These are phyloP conservation scores for Ustulina deusta DNA, from an alignment of 2,329 filamentous ascomycete species.

Conservation along the genomic window DNA sequence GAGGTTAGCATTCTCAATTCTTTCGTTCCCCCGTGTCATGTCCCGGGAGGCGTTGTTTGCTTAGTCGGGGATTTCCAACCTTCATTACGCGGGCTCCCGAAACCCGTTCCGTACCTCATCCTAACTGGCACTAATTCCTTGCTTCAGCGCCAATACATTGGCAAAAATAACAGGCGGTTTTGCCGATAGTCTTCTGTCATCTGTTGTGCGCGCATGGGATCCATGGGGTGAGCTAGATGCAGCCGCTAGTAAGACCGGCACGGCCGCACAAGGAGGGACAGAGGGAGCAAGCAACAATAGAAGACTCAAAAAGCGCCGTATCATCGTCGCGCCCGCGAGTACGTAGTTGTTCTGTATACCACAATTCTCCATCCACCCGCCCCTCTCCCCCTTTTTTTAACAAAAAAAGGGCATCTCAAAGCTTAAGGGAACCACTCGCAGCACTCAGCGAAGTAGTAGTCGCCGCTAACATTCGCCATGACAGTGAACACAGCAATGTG, in stretches of 20 bases:
- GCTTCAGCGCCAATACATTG: slow-evolving; percentile 78
- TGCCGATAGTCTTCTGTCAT: slow-evolving; percentile 79
- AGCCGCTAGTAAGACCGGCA: background rate
- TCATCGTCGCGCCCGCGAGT: slow-evolving; percentile 74
- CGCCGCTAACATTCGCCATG: background rate
- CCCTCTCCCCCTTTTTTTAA: too few species aligned
- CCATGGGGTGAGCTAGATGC: slow-evolving; percentile 70
- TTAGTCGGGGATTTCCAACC: background rate
- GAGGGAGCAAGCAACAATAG: slow-evolving; percentile 22
- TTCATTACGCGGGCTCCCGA: background rate
- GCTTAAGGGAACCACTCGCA: too few species aligned
- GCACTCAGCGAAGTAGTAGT: too few species aligned
- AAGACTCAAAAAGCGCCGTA: slow-evolving; percentile 65
- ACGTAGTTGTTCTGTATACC: slow-evolving; percentile 21
- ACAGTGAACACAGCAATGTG: slow-evolving; percentile 95
- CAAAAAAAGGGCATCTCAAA: too few species aligned
- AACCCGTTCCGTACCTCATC: background rate
- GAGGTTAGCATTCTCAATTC: slow-evolving; percentile 21
- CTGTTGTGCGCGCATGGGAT: slow-evolving; percentile 89
- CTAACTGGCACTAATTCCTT: background rate
- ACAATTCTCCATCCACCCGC: background rate
- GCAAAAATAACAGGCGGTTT: slow-evolving; percentile 86
- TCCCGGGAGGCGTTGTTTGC: background rate
- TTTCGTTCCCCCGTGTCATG: background rate
- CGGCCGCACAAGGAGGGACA: slow-evolving; percentile 3